Base-by-base conservation (phyloP, 345 rosid species). In the Murraya paniculata region DNA sequence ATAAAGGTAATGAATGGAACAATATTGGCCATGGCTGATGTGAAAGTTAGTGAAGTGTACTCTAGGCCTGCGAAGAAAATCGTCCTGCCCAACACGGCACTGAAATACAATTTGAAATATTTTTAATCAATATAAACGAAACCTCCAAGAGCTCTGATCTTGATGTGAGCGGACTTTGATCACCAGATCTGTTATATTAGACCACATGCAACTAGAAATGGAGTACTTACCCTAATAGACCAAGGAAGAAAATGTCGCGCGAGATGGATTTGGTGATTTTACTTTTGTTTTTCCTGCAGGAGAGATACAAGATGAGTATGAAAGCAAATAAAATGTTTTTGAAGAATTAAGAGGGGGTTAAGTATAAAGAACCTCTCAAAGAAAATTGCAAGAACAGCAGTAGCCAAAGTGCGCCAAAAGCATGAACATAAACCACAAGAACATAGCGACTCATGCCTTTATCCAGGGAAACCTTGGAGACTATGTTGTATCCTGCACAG, bases 31-130 rank as follows among this genome's bases (percentile, higher is more conserved):
- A 24, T n/a, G 64, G 76, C 76, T 1, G 57, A 33, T 18, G 76
- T 33, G 71, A 71, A 70, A 48, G 76, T 56, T 62, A 50, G 6
- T 16, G 80, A 78, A 30, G 71, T 61, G 75, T 60, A 60, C 48
- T 60, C 8, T n/a, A 78, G 9, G 18, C 71, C 71, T 1, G 64
- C 64, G 10, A 30, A 61, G 38, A 10, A 14, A 19, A 62, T 4
- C 25, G 45, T 30, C 25, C 71, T 71, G 7, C 33, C 75, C 8
- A 31, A 31, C 75, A 60, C 9, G 22, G n/a, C 36, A 2, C 79
- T 58, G 66, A 9, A 59, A 59, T 9, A 59, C 11, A 10, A 2
- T 0, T 45, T 13, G 3, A 45, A 11, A 11, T 45, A 11, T 3
- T 45, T 45, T 45, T 45, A 45, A 13, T 45, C 50, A 45, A 45